Evolutionary conservation across 2,329 filamentous ascomycete genomes (phyloP), one percentile per base, ranked within the genome.

Genomic region (Tolypocladium pustulatum): DNA sequence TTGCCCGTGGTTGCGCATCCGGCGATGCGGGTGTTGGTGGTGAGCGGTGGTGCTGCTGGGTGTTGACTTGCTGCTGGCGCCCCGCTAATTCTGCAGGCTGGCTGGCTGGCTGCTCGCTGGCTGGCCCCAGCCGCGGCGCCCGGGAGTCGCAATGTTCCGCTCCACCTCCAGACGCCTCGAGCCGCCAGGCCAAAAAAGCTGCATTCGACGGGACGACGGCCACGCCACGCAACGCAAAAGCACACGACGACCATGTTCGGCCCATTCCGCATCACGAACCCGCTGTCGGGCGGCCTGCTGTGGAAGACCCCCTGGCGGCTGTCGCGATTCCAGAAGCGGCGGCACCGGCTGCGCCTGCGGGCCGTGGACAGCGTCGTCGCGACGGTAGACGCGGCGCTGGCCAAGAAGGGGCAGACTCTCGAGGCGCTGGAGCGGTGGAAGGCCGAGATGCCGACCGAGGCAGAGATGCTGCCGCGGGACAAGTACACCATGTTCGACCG

Each of bases 221-320:
- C 34, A 36, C 30, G n/a, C 40, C 40, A 34, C 46, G 46, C 30
- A 36, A 43, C n/a, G 30, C 30, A 43, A 54, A 59, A 20, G 4
- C 57, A 61, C 59, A 55, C 37, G 9, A 30, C 57, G 70, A 81
- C 66, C 63, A 96, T 96, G 91, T 93, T 91, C 73, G 88, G 89
- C 69, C 81, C 88, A 65, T 91, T 96, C 78, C 89, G 88, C 76
- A 80, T 88, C 66, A 91, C 90, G 52, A 88, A 85, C 64, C 79
- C 89, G 60, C 79, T 96, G 30, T 87, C 85, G 58, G 83, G 89
- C 63, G 91, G 91, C 74, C 86, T 96, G 58, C 80, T 96, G 66
- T 96, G 91, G 94, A 99, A 99, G 85, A 91, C 89, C 68, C 94
- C 94, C 66, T 99, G 92, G 92, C 88, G 94, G 62, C 85, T 99